A percentile compares a stretch with the other conserved stretches of the same genome.
Evolutionary conservation across 352 stramenopile genomes (phyloP).

Genomic region (Globisporangium takayamanum): DNA sequence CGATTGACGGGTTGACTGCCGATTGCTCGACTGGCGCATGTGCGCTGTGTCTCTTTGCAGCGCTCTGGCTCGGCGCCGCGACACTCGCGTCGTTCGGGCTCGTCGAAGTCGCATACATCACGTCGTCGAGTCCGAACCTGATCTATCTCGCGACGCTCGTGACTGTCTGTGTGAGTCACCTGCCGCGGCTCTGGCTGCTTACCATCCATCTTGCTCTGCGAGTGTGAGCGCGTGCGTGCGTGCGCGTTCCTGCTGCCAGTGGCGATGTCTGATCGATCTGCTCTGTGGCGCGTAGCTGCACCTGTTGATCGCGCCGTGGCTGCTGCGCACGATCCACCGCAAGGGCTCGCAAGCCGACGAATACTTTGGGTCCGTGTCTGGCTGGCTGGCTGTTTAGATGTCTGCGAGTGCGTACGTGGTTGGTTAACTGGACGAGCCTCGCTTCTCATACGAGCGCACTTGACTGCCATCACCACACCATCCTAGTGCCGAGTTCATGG

Average conservation of each 20-base stretch:
- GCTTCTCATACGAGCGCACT: too few relatives aligned
- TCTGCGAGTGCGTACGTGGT: neutral
- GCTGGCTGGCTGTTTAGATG: neutral
- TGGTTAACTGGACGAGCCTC: too few relatives aligned
- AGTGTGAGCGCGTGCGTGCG: neutral
- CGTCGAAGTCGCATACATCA: slow-evolving; percentile 49
- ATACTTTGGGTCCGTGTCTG: slow-evolving; percentile 39
- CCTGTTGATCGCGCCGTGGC: slow-evolving; percentile 47
- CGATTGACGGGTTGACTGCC: neutral
- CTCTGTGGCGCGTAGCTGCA: slow-evolving; percentile 29
- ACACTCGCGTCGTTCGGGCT: slow-evolving; percentile 58
- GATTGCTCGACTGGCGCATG: neutral
- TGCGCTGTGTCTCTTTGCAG: slow-evolving; percentile 15
- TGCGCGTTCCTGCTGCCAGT: neutral
- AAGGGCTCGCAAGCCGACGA: slow-evolving; percentile 63
- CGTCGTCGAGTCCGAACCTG: slow-evolving; percentile 39
- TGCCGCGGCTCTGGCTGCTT: neutral
- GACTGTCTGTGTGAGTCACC: slow-evolving; percentile 38
- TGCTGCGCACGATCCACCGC: slow-evolving; percentile 59
- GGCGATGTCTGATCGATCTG: too few relatives aligned
- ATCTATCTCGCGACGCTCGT: slow-evolving; percentile 63
- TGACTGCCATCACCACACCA: neutral
- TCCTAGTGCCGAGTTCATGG: slow-evolving; percentile 49
- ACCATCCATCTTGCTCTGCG: neutral
- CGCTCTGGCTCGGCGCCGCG: slow-evolving; percentile 52